These are phyloP conservation scores for Aquilaria yunnanensis DNA, from an alignment of 345 rosid species.

Conservation along the genomic window DNA sequence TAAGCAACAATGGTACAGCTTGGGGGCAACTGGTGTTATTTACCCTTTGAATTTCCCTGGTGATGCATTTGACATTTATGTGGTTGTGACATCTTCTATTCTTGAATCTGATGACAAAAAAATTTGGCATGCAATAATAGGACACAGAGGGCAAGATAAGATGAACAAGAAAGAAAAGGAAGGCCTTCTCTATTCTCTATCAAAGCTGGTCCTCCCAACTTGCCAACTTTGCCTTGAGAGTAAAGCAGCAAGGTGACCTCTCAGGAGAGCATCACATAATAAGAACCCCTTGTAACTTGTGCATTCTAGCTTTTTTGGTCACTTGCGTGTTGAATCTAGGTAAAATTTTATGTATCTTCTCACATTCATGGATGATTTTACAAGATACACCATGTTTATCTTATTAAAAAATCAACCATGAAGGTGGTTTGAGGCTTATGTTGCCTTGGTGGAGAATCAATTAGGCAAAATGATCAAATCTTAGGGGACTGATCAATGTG, in stretches of 20 bases:
- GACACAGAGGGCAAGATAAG: neutral
- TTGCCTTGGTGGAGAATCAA: neutral
- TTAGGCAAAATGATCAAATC: neutral
- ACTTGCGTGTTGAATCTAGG: slow-evolving; percentile 5
- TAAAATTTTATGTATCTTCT: neutral
- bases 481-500: neutral
- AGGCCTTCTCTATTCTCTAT: neutral
- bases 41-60: neutral
- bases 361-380: slow-evolving; percentile 10
- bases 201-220: neutral
- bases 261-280: neutral
- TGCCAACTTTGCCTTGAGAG: slow-evolving; percentile 2
- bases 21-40: too few species aligned
- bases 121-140: slow-evolving; percentile 2
- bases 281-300: slow-evolving; percentile 1
- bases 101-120: neutral
- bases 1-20: too few species aligned
- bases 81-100: too few species aligned
- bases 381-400: neutral
- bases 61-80: neutral
- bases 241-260: slow-evolving; percentile 1
- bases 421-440: neutral
- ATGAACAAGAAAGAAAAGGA: neutral
- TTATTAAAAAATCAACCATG: neutral
- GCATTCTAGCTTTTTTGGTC: slow-evolving; percentile 1